Evolutionary conservation across 108 stramenopile species (phyloP), one percentile per base, ranked within the genome.

Genomic region (Seminavis robusta): DNA sequence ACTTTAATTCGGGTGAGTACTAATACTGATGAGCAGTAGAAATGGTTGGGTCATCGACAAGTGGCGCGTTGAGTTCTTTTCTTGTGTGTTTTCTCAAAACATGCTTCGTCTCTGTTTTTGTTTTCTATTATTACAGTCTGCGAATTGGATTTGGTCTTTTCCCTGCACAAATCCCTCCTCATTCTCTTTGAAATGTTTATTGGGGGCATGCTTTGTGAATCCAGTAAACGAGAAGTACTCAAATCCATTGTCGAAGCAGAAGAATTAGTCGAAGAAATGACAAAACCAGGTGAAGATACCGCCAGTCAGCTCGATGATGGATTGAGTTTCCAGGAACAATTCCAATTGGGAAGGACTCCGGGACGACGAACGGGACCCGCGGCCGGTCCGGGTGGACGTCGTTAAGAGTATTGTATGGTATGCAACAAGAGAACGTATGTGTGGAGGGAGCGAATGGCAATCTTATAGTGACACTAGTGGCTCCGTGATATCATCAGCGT

Each of bases 91-190:
- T 15, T 25, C 15, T 44, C 11, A 47, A 32, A 8, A 29, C 21
- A 47, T 21, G 20, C 17, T 23, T 43, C 34, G 7, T 51, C 17
- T 46, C 24, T 51, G 11, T 37, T 51, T 47, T 39, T 26, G 40
- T 11, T 24, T 47, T 19, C 29, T 15, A 26, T 15, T 24, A 52
- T 46, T 29, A 32, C 39, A 81, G 88, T 92, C 11, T 97, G 98
- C 72, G 98, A 98, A 77, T 78, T 99, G 56, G 97, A 98, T 72
- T 76, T 99, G 25, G 95, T 99, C 55, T 98, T 98, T 71, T 92
- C 95, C 55, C 90, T 99, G 27, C 96, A 97, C 84, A 97, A 97
- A 67, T 95, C 90, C 40, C 74, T 94, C 16, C 51, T 79, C 58
- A 89, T 95, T 69, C 59, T 97, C 34, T 95, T 94, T 72, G 96